Evolutionary conservation across 1,284 basidiomycete species (phyloP).

Genomic region (Phenoliferia sp.): DNA sequence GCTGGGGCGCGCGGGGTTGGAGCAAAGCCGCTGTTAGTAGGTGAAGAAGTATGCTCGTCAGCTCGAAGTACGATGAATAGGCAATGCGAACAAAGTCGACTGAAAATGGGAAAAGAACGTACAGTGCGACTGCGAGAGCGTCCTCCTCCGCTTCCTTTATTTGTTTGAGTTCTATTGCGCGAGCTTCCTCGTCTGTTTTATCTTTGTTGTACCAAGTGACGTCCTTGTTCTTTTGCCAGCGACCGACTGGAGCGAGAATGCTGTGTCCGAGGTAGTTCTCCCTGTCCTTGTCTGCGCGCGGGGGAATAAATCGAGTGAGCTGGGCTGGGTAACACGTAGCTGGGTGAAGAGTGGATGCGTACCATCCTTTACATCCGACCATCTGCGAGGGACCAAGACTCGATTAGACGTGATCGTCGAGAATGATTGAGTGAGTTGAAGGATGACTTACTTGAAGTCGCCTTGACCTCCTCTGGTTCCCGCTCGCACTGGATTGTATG

Average conservation of each 20-base stretch:
- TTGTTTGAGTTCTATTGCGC: slow-evolving; percentile 27
- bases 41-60: neutral
- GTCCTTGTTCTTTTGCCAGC: slow-evolving; percentile 33
- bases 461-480: slow-evolving; percentile 32
- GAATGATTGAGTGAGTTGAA: slow-evolving; percentile 4
- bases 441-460: slow-evolving; percentile 33
- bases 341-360: neutral
- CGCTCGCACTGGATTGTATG: slow-evolving; percentile 6
- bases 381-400: slow-evolving; percentile 1
- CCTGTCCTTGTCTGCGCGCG: slow-evolving; percentile 30
- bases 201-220: slow-evolving; percentile 35
- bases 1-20: slow-evolving; percentile 6
- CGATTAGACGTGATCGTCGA: neutral
- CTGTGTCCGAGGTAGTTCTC: slow-evolving; percentile 36
- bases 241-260: slow-evolving; percentile 32
- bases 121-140: slow-evolving; percentile 33
- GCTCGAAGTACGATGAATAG: accelerated
- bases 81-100: no score
- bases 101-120: neutral
- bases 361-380: neutral
- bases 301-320: neutral
- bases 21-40: slow-evolving; percentile 16
- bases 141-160: slow-evolving; percentile 36
- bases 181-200: slow-evolving; percentile 17
- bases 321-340: neutral